phyloP scores from a whole-genome alignment of 768 basidiomycete species.

The Lactarius psammicola region DNA sequence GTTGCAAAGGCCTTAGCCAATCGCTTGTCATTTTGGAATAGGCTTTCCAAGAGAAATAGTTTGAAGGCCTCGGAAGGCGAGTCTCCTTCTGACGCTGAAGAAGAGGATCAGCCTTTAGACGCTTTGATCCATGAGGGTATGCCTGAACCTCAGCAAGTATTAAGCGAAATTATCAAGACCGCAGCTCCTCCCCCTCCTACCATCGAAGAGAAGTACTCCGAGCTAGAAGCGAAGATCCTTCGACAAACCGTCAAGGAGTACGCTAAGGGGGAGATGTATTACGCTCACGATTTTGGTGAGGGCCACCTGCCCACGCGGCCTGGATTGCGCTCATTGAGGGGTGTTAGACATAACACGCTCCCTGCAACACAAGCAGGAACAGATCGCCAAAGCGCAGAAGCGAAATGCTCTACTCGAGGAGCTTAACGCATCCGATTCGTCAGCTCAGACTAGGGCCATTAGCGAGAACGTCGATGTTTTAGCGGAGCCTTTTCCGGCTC shows the following conservation, averaged over 20 bases:
- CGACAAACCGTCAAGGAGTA: slow-evolving; percentile 76
- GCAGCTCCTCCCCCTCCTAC: slow-evolving; percentile 63
- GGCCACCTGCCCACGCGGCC: not conserved
- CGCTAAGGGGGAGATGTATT: slow-evolving; percentile 86
- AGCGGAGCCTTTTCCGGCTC: slow-evolving; percentile 68
- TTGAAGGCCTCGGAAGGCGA: not conserved
- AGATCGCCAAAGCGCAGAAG: slow-evolving; percentile 53
- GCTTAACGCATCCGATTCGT: slow-evolving; percentile 49
- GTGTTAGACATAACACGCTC: slow-evolving; percentile 75
- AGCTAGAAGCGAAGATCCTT: slow-evolving; percentile 82
- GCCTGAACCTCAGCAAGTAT: slow-evolving; percentile 46
- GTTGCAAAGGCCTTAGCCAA: slow-evolving; percentile 62
- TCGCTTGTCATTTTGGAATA: slow-evolving; percentile 74
- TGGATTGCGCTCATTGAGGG: not conserved
- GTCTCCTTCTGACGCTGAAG: slow-evolving; percentile 22
- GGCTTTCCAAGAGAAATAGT: slow-evolving; percentile 44
- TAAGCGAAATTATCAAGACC: slow-evolving; percentile 56
- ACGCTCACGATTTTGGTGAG: slow-evolving; percentile 80
- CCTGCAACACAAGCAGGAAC: slow-evolving; percentile 75
- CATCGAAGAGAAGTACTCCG: slow-evolving; percentile 63
- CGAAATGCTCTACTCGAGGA: slow-evolving; percentile 60
- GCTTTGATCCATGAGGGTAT: slow-evolving; percentile 27
- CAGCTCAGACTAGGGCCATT: slow-evolving; percentile 32
- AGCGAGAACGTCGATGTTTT: slow-evolving; percentile 49
- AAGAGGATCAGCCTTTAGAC: slow-evolving; percentile 25